Conservation (phyloP, 495 filamentous ascomycete genomes). For the Lasiosphaeria hispida region DNA sequence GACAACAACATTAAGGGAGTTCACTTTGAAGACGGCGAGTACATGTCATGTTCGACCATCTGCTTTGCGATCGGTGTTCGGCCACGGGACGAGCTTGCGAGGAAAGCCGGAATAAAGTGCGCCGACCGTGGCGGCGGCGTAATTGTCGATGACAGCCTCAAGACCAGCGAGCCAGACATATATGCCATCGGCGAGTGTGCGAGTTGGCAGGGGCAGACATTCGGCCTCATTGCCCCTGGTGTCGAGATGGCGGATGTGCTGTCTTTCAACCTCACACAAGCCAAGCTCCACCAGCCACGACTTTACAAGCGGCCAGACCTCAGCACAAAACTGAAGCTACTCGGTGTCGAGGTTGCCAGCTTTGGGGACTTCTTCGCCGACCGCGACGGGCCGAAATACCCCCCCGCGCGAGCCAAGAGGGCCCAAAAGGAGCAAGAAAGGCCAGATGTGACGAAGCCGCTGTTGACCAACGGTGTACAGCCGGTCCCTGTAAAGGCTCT, state of each 20-base stretch:
- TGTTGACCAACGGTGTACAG: constrained; percentile 50
- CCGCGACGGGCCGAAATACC: constrained; percentile 74
- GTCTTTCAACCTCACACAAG: constrained; percentile 90
- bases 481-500: constrained; percentile 74
- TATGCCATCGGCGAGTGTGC: constrained; percentile 96
- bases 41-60: constrained; percentile 77
- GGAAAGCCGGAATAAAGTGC: constrained; percentile 67
- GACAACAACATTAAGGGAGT: constrained; percentile 72
- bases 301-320: constrained; percentile 83
- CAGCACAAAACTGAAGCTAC: constrained; percentile 89
- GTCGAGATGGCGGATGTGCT: constrained; percentile 96
- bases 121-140: constrained; percentile 76
- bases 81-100: constrained; percentile 78
- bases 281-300: constrained; percentile 64
- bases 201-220: constrained; percentile 90
- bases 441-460: constrained; percentile 39
- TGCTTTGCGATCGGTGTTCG: constrained; percentile 93
- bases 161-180: constrained; percentile 70
- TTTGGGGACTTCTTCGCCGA: constrained; percentile 98
- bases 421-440: constrained; percentile 29
- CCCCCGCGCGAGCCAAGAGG: constrained; percentile 54
- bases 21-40: constrained; percentile 79
- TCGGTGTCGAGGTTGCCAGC: constrained; percentile 92
- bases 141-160: constrained; percentile 65
- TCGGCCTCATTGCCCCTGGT: constrained; percentile 89